Evolutionary conservation across 2,329 filamentous ascomycete species (phyloP).

Genomic region (Phialophora expanda): DNA sequence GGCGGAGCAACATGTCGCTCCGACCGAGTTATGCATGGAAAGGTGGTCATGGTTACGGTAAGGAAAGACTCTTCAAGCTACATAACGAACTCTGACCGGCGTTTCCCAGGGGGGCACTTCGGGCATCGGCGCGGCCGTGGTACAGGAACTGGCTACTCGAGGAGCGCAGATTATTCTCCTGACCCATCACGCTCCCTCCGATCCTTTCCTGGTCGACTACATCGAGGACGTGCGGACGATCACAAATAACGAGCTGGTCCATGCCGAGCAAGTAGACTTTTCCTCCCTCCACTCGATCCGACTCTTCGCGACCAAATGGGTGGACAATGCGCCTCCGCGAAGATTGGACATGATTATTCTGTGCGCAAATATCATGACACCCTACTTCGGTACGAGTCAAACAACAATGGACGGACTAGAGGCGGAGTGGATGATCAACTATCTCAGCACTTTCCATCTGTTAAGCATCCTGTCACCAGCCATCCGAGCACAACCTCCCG

Average conservation of each 20-base stretch:
- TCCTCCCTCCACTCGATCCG: conserved; percentile 87
- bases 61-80: conserved; percentile 27
- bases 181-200: conserved; percentile 77
- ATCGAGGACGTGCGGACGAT: conserved; percentile 81
- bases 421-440: conserved; percentile 92
- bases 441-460: conserved; percentile 92
- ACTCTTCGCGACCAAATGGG: conserved; percentile 94
- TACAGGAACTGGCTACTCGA: conserved; percentile 73
- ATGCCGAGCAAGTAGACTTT: conserved; percentile 93
- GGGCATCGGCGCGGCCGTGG: conserved; percentile 81
- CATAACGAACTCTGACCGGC: conserved; percentile 10
- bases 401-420: conserved; percentile 81
- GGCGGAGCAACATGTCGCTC: conserved; percentile 74
- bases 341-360: conserved; percentile 89
- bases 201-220: conserved; percentile 90
- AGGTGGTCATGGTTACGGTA: conserved; percentile 90
- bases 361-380: conserved; percentile 78
- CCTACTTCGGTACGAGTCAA: conserved; percentile 64
- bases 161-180: conserved; percentile 92
- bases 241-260: conserved; percentile 85
- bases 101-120: conserved; percentile 78
- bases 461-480: conserved; percentile 90
- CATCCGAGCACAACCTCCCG: conserved; percentile 85
- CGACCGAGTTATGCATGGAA: conserved; percentile 87
- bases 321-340: conserved; percentile 89